A percentile compares a stretch with the other conserved stretches of the same genome.
These are phyloP conservation scores for Trichophyton schoenleinii DNA, from an alignment of 2,329 filamentous ascomycete species.

Conservation along the genomic window DNA sequence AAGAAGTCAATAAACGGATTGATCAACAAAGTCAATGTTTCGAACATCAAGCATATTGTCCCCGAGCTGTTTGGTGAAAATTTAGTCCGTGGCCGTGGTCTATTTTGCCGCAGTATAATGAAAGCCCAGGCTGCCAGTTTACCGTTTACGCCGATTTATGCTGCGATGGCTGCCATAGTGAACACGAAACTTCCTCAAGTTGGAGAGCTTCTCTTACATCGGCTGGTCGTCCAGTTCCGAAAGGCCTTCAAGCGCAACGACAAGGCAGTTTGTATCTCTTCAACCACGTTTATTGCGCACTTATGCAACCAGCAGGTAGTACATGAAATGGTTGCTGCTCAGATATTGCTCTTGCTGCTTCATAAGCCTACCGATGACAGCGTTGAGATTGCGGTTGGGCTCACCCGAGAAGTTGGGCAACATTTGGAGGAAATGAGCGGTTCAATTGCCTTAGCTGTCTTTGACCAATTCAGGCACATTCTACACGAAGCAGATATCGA, in stretches of 20 bases:
- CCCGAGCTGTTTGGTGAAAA: slow-evolving; percentile 95
- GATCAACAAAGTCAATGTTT: slow-evolving; percentile 98
- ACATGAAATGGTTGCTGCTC: slow-evolving; percentile 82
- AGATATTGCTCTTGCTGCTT: slow-evolving; percentile 81
- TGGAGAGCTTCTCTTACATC: slow-evolving; percentile 74
- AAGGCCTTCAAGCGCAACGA: slow-evolving; percentile 95
- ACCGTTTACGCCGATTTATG: slow-evolving; percentile 92
- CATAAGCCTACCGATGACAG: slow-evolving; percentile 95
- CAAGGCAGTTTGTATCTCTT: slow-evolving; percentile 86
- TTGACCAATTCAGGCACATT: slow-evolving; percentile 90
- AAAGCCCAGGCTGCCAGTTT: slow-evolving; percentile 93
- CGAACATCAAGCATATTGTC: slow-evolving; percentile 95
- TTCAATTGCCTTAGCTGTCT: slow-evolving; percentile 75
- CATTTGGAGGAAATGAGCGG: slow-evolving; percentile 92
- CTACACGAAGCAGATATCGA: slow-evolving; percentile 95
- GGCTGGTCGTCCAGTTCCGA: slow-evolving; percentile 80
- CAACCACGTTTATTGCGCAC: slow-evolving; percentile 89
- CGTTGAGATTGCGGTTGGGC: slow-evolving; percentile 89
- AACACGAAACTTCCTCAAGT: slow-evolving; percentile 95
- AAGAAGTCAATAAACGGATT: slow-evolving; percentile 98
- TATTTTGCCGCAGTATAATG: slow-evolving; percentile 96
- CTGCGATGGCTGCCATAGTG: slow-evolving; percentile 88
- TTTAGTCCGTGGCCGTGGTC: slow-evolving; percentile 72
- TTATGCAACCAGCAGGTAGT: slow-evolving; percentile 92
- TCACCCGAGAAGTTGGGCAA: slow-evolving; percentile 85